Base-by-base conservation (phyloP, 148 eudicot genomes). In the Silene latifolia region DNA sequence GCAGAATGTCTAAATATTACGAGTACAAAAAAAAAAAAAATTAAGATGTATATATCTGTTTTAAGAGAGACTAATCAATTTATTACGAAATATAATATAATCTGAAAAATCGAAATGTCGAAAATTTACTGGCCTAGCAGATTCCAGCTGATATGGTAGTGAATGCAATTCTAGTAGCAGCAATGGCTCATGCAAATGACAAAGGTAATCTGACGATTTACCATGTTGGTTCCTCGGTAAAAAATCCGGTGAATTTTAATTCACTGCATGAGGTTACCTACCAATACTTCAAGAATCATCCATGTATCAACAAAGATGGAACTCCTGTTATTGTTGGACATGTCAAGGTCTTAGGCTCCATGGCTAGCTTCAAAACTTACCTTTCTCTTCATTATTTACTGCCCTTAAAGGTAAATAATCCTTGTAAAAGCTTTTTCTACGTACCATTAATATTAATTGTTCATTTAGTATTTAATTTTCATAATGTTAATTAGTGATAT, bases 231-330 rank as follows among this genome's bases (percentile, higher is more conserved):
- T 89, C 97, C 0, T 91, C 93, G 0, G 80, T 87, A 1, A 80
- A 79, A 73, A 84, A 89, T 23, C 93, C 93, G 0, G 44, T 83
- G 2, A 77, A 51, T 18, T 71, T 69, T 27, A 39, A 76, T 0
- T 6, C 10, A 3, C 69, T 89, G 44, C 88, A 83, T 68, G 87
- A 86, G 12, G 66, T 39, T 17, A 86, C 76, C 3, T 76, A 75
- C 59, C 14, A 42, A 14, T 88, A 81, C 75, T 91, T 91, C 89
- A 76, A 77, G 0, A 77, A 71, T 29, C 69, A 85, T 46, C 97
- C 97, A 8, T 89, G 88, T 84, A 77, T 86, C 1, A 78, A 85
- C 83, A 89, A 87, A 74, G 87, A 87, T 4, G 93, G 93, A 27
- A 81, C 78, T 23, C 88, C 90, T 0, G 76, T 89, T 21, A 82